These are phyloP conservation scores for Pulicaria dysenterica DNA, from an alignment of 129 eudicot species.

Conservation along the genomic window DNA sequence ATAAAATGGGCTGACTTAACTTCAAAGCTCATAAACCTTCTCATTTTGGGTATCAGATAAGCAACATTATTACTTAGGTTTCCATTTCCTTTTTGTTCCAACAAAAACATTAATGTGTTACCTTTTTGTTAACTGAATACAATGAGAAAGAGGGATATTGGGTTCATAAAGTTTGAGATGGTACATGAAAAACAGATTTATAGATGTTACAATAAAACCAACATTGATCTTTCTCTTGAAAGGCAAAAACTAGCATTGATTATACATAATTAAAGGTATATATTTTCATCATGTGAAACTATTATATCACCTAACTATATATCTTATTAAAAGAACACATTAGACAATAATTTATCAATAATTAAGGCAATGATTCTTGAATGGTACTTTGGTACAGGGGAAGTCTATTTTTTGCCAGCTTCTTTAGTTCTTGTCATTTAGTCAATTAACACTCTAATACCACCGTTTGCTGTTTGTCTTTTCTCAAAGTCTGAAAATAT, in stretches of 20 bases:
- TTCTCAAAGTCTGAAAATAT: conserved; percentile 1
- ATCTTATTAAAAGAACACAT: background rate
- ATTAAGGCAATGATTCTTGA: conserved; percentile 18
- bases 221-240: too few relatives aligned
- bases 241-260: background rate
- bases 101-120: background rate
- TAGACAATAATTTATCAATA: background rate
- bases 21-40: conserved; percentile 31
- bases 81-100: background rate
- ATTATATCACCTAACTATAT: too few relatives aligned
- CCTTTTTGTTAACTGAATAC: background rate
- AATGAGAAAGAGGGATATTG: background rate
- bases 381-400: background rate
- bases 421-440: conserved; percentile 30
- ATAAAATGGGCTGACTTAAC: conserved; percentile 31
- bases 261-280: background rate
- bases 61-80: conserved; percentile 23
- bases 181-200: background rate
- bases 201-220: background rate
- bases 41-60: conserved; percentile 29
- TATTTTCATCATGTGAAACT: background rate
- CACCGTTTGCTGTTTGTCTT: conserved; percentile 32
- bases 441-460: conserved; percentile 27
- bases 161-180: background rate
- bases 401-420: conserved; percentile 35